Conservation (phyloP, 2,329 filamentous ascomycete species). For the Coniella lustricola region DNA sequence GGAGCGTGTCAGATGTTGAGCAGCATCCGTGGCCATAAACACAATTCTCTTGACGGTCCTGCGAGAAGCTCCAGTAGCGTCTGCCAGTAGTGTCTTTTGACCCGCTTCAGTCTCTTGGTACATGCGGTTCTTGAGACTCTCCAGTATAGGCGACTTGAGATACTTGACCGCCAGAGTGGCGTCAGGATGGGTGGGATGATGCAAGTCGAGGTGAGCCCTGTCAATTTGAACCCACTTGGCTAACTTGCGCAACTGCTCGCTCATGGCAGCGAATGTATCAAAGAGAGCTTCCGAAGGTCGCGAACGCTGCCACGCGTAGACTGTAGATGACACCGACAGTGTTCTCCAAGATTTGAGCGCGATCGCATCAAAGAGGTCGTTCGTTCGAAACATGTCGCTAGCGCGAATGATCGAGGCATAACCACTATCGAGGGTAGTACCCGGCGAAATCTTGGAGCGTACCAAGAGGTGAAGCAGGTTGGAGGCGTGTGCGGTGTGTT, state of each 20-base stretch:
- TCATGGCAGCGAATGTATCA: slow-evolving; percentile 44
- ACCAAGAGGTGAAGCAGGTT: slow-evolving; percentile 34
- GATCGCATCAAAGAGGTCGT: slow-evolving; percentile 28
- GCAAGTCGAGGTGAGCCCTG: slow-evolving; percentile 46
- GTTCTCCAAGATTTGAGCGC: slow-evolving; percentile 38
- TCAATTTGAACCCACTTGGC: slow-evolving; percentile 33
- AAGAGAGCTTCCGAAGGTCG: slow-evolving; percentile 42
- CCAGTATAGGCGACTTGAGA: slow-evolving; percentile 9
- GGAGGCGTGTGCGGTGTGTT: slow-evolving; percentile 15
- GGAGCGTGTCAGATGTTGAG: slow-evolving; percentile 35
- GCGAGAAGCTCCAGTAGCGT: slow-evolving; percentile 12
- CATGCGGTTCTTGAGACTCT: slow-evolving; percentile 20
- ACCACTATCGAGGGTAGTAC: slow-evolving; percentile 40
- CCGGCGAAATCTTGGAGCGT: slow-evolving; percentile 27
- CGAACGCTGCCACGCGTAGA: slow-evolving; percentile 38
- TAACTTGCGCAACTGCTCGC: slow-evolving; percentile 27
- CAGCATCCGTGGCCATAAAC: slow-evolving; percentile 39
- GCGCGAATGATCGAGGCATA: slow-evolving; percentile 42
- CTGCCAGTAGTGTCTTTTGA: not conserved
- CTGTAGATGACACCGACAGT: slow-evolving; percentile 46
- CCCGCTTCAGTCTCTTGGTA: slow-evolving; percentile 20
- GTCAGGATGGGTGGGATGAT: slow-evolving; percentile 46
- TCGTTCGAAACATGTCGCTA: slow-evolving; percentile 33
- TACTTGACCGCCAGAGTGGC: slow-evolving; percentile 38
- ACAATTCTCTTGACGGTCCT: slow-evolving; percentile 23